Base-by-base conservation (phyloP, 805 yeast species). In the Schizosaccharomyces lindneri region DNA sequence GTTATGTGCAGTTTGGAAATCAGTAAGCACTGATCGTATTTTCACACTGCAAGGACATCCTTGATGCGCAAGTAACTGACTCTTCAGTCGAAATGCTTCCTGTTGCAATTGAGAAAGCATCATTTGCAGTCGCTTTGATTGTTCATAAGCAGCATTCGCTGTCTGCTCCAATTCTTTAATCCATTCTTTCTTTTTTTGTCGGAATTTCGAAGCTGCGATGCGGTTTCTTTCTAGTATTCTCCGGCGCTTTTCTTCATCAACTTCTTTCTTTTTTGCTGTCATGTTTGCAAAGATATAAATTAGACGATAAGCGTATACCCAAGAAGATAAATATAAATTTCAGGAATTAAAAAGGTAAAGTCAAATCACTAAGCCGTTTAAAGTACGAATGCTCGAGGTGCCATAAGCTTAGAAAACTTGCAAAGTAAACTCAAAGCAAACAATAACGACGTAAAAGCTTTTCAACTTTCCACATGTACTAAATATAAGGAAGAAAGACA, bases 141-240 rank as follows among this genome's bases (percentile, higher is more conserved):
- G 51, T n/a, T 59, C 51, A 29, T 21, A 39, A 17, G 61, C 61
- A 32, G 48, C 41, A 21, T 43, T 41, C 11, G 61, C 61, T 15
- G 61, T 59, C 15, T 41, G 41, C 55, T 59, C 61, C 17, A 59
- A 32, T 21, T 59, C 55, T 31, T 43, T 59, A 7, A 43, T 32
- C 61, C 61, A 59, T 6, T 59, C 51, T 9, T 59, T 59, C 36
- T 59, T 59, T 11, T 59, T 59, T 27, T 43, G 61, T 11, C 61
- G 61, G 32, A 41, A 43, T 31, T 59, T 59, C 11, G 61, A 59
- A 13, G 61, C 61, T n/a, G 61, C 61, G n/a, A 59, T 31, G 51
- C 61, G 51, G 39, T 59, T 59, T 11, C 61, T 55, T 29, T 59
- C 61, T 29, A 59, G 21, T 21, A 59, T 39, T 21, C 60, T 39